Evolutionary conservation across 2,329 filamentous ascomycete genomes (phyloP), one percentile per base, ranked within the genome.

Genomic region (Trichoderma breve): DNA sequence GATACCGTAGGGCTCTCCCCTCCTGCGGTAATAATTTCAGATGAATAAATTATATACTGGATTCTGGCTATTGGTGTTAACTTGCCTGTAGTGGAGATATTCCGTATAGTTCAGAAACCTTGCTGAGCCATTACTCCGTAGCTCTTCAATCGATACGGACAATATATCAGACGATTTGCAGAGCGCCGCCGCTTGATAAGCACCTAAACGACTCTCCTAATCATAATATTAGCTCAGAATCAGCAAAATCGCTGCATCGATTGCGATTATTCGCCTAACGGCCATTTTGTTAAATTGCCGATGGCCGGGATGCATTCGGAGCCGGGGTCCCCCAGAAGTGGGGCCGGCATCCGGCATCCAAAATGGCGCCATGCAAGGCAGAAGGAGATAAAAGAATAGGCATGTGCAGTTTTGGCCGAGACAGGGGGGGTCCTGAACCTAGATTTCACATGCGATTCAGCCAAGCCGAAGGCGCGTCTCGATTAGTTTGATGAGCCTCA

Each of bases 381-480:
- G 55, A 18, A 9, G 8, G 18, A 32, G n/a, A 32, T 21, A 12
- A 51, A 24, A 21, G 6, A 39, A 39, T 6, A 39, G 15, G 43
- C 47, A 51, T 51, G 47, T 57, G 53, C 53, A 28, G 53, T 43
- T 43, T 57, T 57, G 53, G 34, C 58, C 58, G 58, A 36, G n/a
- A 21, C 58, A 34, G n/a, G 18, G 15, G n/a, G n/a, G n/a, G n/a
- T n/a, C n/a, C n/a, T n/a, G n/a, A n/a, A n/a, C n/a, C 39, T 14
- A 65, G 62, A 53, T 65, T 63, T 65, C 62, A 65, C 62, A 65
- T 65, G 62, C 39, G 39, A 65, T 51, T 65, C 39, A 21, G 47
- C 47, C 47, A 51, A 51, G 47, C n/a, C n/a, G n/a, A n/a, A n/a
- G 2, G 47, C n/a, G n/a, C 47, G 47, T 9, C 47, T 21, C n/a